These are phyloP conservation scores for Aspergillus piperis DNA, from an alignment of 2,329 filamentous ascomycete genomes.

Conservation along the genomic window DNA sequence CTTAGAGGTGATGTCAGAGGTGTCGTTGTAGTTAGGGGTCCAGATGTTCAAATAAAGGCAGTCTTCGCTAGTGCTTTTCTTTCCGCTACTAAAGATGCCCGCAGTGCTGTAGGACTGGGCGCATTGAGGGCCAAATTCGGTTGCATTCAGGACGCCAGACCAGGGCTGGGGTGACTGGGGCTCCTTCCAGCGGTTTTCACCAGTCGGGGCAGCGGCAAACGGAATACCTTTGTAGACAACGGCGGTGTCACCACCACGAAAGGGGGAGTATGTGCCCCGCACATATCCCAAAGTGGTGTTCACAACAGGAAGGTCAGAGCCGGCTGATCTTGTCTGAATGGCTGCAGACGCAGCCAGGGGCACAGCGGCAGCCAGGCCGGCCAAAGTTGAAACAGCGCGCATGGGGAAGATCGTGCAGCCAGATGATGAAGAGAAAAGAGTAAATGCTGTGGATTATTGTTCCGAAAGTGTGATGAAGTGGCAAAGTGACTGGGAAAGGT, in stretches of 20 bases:
- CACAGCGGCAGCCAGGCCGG: background rate
- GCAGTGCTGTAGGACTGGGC: slow-evolving; percentile 23
- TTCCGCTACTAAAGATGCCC: slow-evolving; percentile 34
- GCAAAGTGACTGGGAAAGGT: background rate
- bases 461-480: background rate
- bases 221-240: slow-evolving; percentile 29
- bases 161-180: slow-evolving; percentile 9
- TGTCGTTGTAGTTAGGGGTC: slow-evolving; percentile 25
- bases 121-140: slow-evolving; percentile 25
- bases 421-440: background rate
- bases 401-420: background rate
- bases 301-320: slow-evolving; percentile 5
- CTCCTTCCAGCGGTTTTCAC: slow-evolving; percentile 14
- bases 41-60: slow-evolving; percentile 28
- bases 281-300: slow-evolving; percentile 23
- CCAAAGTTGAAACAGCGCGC: slow-evolving; percentile 1
- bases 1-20: slow-evolving; percentile 13
- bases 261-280: slow-evolving; percentile 24
- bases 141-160: slow-evolving; percentile 18
- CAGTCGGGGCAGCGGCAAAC: slow-evolving; percentile 19
- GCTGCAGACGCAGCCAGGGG: background rate
- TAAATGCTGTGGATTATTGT: background rate
- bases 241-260: slow-evolving; percentile 21
- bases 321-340: background rate
- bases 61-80: slow-evolving; percentile 31